phyloP scores from a whole-genome alignment of 2,329 filamentous ascomycete genomes.

The Scytalidium lignicola region DNA sequence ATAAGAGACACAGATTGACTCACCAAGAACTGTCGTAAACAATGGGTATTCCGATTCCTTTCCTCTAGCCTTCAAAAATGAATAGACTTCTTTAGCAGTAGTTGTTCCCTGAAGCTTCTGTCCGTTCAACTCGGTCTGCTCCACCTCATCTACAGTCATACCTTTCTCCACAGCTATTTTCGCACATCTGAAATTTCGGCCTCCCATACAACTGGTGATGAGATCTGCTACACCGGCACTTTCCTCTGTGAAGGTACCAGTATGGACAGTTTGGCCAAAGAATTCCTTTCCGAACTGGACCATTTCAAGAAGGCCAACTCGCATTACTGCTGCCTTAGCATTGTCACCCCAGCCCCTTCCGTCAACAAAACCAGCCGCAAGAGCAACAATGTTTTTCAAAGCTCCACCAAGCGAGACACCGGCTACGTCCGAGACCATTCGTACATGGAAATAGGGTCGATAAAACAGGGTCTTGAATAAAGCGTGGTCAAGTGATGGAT shows the following conservation, averaged over 20 bases:
- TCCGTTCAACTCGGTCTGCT: conserved; percentile 85
- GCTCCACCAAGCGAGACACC: conserved; percentile 93
- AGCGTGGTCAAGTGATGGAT: conserved; percentile 79
- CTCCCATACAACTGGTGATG: conserved; percentile 88
- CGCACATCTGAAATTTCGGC: conserved; percentile 90
- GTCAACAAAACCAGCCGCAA: conserved; percentile 92
- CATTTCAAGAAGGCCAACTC: conserved; percentile 92
- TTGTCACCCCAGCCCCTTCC: conserved; percentile 98
- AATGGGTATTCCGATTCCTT: conserved; percentile 82
- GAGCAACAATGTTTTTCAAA: conserved; percentile 92
- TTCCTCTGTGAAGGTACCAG: conserved; percentile 92
- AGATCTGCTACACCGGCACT: conserved; percentile 92
- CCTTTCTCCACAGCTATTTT: conserved; percentile 79
- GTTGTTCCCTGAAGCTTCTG: conserved; percentile 95
- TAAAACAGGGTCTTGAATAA: conserved; percentile 86
- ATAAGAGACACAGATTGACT: conserved; percentile 8
- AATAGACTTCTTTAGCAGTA: conserved; percentile 87
- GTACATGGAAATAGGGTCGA: conserved; percentile 95
- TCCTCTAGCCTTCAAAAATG: conserved; percentile 74
- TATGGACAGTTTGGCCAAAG: conserved; percentile 75
- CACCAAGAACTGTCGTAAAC: conserved; percentile 75
- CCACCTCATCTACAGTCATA: conserved; percentile 78
- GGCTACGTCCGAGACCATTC: conserved; percentile 90
- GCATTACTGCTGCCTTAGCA: conserved; percentile 97
- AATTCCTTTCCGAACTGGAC: conserved; percentile 93